These are phyloP conservation scores for Bathelium albidoporum DNA, from an alignment of 495 filamentous ascomycete species.

Conservation along the genomic window DNA sequence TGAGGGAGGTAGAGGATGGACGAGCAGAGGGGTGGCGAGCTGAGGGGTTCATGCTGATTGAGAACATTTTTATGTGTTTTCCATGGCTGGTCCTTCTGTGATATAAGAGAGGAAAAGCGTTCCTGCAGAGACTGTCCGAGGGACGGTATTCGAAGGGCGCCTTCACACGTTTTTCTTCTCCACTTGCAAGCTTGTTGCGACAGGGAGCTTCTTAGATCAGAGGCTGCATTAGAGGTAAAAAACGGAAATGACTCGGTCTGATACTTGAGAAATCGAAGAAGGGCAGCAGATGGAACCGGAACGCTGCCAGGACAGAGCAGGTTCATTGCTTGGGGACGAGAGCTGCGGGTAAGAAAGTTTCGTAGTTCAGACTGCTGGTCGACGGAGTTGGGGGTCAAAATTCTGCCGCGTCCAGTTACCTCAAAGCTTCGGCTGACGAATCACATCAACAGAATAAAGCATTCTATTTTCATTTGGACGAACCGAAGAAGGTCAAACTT, in stretches of 20 bases:
- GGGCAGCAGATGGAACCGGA: conserved; percentile 2
- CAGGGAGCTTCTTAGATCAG: neutral
- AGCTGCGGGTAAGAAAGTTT: neutral
- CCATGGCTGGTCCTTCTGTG: neutral
- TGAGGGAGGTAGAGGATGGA: conserved; percentile 1
- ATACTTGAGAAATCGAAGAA: conserved; percentile 3
- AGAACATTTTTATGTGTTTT: neutral
- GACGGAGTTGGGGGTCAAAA: neutral
- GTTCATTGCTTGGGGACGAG: conserved; percentile 5
- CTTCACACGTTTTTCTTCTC: neutral
- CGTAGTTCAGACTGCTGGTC: neutral
- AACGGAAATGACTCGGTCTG: neutral
- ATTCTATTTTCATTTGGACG: too few species aligned
- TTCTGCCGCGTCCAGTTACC: too few species aligned
- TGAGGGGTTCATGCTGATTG: neutral
- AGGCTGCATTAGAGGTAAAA: neutral
- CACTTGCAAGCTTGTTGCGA: neutral
- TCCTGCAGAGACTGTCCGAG: neutral
- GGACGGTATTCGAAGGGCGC: neutral
- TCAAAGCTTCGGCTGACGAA: too few species aligned
- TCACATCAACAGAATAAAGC: too few species aligned
- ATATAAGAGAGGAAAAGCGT: neutral
- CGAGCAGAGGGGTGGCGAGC: neutral
- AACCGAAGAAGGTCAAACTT: too few species aligned
- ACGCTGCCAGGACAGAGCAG: neutral